Evolutionary conservation across 2,329 filamentous ascomycete genomes (phyloP).

Genomic region (Diplodia seriata): DNA sequence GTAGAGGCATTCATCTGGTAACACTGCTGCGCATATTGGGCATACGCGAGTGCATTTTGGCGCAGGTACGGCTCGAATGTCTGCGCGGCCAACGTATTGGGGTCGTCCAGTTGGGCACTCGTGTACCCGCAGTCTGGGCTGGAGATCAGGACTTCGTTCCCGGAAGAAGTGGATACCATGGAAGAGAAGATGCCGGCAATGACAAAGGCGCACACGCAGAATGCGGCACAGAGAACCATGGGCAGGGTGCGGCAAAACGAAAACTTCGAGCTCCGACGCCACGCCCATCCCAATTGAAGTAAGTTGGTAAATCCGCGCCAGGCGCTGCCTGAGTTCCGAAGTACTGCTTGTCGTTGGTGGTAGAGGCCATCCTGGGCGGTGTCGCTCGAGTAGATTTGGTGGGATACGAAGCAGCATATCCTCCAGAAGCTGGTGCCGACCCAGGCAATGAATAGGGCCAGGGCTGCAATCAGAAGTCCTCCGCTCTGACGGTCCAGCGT

Average conservation of each 20-base stretch:
- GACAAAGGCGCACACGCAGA: slow-evolving; percentile 35
- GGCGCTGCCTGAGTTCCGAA: slow-evolving; percentile 30
- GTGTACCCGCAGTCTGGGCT: slow-evolving; percentile 20
- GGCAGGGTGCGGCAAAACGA: slow-evolving; percentile 10
- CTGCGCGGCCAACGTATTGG: background rate
- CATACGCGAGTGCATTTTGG: slow-evolving; percentile 6
- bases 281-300: slow-evolving; percentile 4
- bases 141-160: slow-evolving; percentile 29
- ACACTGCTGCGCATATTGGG: slow-evolving; percentile 25
- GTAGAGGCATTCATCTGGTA: slow-evolving; percentile 21
- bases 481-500: slow-evolving; percentile 43
- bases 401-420: slow-evolving; percentile 36
- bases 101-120: slow-evolving; percentile 34
- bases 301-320: slow-evolving; percentile 12
- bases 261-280: slow-evolving; percentile 4
- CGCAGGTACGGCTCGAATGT: background rate
- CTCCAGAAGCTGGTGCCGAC: slow-evolving; percentile 38
- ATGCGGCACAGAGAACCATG: background rate
- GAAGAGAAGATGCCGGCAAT: slow-evolving; percentile 46
- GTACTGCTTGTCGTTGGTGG: slow-evolving; percentile 36
- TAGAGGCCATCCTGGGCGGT: slow-evolving; percentile 38
- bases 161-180: slow-evolving; percentile 40
- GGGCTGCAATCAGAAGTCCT: slow-evolving; percentile 45
- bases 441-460: slow-evolving; percentile 44
- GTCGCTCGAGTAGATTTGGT: slow-evolving; percentile 35